A percentile compares a stretch with the other conserved stretches of the same genome.
Conservation (phyloP, 805 yeast genomes). For the Sugiyamaella boreocaroliniensis region DNA sequence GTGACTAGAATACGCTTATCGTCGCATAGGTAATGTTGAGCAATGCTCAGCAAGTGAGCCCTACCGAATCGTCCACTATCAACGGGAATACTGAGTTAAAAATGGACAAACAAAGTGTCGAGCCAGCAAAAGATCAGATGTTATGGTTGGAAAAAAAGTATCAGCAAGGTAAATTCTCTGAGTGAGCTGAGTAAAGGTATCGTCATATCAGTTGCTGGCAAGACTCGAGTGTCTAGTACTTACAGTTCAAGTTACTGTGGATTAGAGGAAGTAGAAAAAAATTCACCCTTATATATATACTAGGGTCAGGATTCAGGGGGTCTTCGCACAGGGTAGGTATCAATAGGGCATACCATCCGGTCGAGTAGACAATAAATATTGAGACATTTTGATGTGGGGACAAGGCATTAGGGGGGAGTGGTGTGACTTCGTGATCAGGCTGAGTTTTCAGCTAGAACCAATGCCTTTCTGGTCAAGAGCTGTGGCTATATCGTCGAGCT, state of each 20-base stretch:
- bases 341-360: background rate
- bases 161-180: constrained; percentile 24
- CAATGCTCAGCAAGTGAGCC: no score
- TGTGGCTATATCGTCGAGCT: constrained; percentile 21
- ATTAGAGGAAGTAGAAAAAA: background rate
- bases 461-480: constrained; percentile 2
- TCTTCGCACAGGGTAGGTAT: background rate
- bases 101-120: no score
- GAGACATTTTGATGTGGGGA: background rate
- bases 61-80: no score
- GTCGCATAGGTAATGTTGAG: no score
- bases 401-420: no score
- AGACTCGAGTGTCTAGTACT: background rate
- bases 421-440: no score
- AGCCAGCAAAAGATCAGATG: background rate
- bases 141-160: constrained; percentile 7
- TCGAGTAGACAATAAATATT: background rate
- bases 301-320: background rate
- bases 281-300: background rate
- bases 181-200: constrained; percentile 26
- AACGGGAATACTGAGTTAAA: no score
- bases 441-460: background rate
- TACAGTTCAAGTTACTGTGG: background rate
- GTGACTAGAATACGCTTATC: no score
- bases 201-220: constrained; percentile 15